Evolutionary conservation across 2,329 filamentous ascomycete genomes (phyloP).

Genomic region (Coleophoma crateriformis): DNA sequence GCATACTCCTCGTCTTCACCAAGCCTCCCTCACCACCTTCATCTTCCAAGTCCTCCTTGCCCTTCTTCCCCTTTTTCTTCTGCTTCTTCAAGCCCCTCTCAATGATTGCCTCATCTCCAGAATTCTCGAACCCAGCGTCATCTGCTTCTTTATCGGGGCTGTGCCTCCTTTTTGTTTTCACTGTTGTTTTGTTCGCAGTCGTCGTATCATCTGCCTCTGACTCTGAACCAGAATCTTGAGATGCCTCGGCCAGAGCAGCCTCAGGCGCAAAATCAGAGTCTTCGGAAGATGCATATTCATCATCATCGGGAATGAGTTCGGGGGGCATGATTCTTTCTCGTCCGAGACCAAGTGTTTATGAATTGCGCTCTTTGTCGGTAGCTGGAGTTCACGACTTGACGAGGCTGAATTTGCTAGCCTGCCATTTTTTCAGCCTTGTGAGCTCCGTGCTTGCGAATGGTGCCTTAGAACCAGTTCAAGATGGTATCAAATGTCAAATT

Average conservation of each 20-base stretch:
- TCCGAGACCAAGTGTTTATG: too few species aligned
- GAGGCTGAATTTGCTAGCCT: too few species aligned
- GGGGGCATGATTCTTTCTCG: slow-evolving; percentile 18
- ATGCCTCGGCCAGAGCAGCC: slow-evolving; percentile 35
- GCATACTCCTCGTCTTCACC: slow-evolving; percentile 68
- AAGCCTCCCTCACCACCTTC: slow-evolving; percentile 59
- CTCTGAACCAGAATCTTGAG: slow-evolving; percentile 43
- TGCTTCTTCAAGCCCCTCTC: slow-evolving; percentile 50
- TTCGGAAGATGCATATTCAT: slow-evolving; percentile 63
- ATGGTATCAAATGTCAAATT: too few species aligned
- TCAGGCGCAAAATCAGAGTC: slow-evolving; percentile 71
- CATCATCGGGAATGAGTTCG: slow-evolving; percentile 25
- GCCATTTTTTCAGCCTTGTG: too few species aligned
- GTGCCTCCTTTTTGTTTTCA: slow-evolving; percentile 25
- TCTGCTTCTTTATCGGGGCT: slow-evolving; percentile 27
- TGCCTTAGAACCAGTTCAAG: too few species aligned
- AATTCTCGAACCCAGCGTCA: slow-evolving; percentile 55
- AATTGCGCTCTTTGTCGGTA: too few species aligned
- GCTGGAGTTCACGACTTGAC: too few species aligned
- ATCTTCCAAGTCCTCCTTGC: slow-evolving; percentile 46
- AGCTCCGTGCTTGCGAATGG: too few species aligned
- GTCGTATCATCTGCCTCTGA: slow-evolving; percentile 30
- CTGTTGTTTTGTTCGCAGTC: slow-evolving; percentile 8
- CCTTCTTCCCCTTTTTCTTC: slow-evolving; percentile 33
- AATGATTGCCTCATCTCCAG: slow-evolving; percentile 68